Conservation (phyloP, 805 yeast species). For the Schwanniomyces sp. region DNA sequence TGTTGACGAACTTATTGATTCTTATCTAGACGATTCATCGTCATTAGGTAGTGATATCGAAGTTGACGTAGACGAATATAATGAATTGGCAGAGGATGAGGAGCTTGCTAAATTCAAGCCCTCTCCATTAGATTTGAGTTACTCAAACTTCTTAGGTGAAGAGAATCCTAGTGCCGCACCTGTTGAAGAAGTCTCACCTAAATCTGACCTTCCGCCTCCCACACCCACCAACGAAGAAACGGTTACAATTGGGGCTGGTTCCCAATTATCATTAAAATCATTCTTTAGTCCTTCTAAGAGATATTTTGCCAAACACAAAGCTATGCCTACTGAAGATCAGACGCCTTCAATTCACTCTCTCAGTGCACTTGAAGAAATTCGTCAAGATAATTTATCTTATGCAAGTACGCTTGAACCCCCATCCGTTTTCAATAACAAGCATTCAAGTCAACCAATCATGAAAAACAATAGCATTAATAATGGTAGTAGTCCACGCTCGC, state of each 20-base stretch:
- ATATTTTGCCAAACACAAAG: conserved; percentile 29
- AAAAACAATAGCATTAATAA: conserved; percentile 2
- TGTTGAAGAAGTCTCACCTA: background rate
- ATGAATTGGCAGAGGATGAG: conserved; percentile 6
- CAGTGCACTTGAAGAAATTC: conserved; percentile 17
- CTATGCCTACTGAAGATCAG: conserved; percentile 1
- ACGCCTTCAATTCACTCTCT: conserved; percentile 35
- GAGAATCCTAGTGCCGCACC: background rate
- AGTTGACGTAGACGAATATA: conserved; percentile 16
- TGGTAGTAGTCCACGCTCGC: conserved; percentile 9
- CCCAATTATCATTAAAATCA: conserved; percentile 31
- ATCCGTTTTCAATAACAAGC: conserved; percentile 24
- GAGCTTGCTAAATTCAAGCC: conserved; percentile 1
- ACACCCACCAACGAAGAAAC: conserved; percentile 27
- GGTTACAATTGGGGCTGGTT: conserved; percentile 39
- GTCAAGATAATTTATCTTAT: conserved; percentile 3
- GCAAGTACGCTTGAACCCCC: conserved; percentile 39
- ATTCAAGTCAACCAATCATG: conserved; percentile 3
- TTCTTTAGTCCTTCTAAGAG: conserved; percentile 40
- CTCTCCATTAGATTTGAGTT: conserved; percentile 5
- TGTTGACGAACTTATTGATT: conserved; percentile 43
- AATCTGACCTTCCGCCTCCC: conserved; percentile 9
- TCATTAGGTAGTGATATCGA: conserved; percentile 17
- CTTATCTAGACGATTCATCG: conserved; percentile 36
- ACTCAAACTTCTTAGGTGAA: background rate